phyloP scores from a whole-genome alignment of 352 stramenopile species.

The Phytophthora ohioensis region DNA sequence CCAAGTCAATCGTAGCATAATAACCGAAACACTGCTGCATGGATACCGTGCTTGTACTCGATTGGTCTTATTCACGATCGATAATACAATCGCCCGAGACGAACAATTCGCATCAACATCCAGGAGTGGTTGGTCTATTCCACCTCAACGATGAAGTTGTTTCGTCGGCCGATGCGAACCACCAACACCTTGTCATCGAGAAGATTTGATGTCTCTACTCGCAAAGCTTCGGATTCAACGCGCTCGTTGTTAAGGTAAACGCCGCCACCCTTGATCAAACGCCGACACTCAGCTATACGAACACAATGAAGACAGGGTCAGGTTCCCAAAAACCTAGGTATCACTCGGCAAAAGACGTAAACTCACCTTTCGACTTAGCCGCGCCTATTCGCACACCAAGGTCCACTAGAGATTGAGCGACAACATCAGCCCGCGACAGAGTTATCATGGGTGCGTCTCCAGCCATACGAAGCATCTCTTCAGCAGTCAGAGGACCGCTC shows the following conservation, averaged over 20 bases:
- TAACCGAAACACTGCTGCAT: neutral
- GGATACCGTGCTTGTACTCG: neutral
- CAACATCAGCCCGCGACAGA: constrained; percentile 56
- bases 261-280: constrained; percentile 96
- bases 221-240: constrained; percentile 58
- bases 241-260: constrained; percentile 94
- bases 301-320: constrained; percentile 17
- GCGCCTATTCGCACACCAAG: constrained; percentile 92
- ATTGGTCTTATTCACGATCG: neutral
- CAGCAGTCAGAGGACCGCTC: constrained; percentile 62
- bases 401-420: constrained; percentile 90
- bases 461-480: constrained; percentile 76
- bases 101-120: neutral
- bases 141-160: constrained; percentile 84
- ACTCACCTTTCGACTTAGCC: constrained; percentile 90
- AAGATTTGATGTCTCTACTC: constrained; percentile 53
- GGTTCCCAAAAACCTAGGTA: neutral
- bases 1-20: neutral
- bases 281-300: constrained; percentile 89
- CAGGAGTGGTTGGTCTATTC: constrained; percentile 30
- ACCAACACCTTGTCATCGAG: constrained; percentile 76
- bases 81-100: neutral
- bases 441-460: constrained; percentile 63
- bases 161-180: constrained; percentile 75
- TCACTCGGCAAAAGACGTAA: neutral